These are phyloP conservation scores for Paecilomyces niveus DNA, from an alignment of 2,329 filamentous ascomycete genomes.

Conservation along the genomic window DNA sequence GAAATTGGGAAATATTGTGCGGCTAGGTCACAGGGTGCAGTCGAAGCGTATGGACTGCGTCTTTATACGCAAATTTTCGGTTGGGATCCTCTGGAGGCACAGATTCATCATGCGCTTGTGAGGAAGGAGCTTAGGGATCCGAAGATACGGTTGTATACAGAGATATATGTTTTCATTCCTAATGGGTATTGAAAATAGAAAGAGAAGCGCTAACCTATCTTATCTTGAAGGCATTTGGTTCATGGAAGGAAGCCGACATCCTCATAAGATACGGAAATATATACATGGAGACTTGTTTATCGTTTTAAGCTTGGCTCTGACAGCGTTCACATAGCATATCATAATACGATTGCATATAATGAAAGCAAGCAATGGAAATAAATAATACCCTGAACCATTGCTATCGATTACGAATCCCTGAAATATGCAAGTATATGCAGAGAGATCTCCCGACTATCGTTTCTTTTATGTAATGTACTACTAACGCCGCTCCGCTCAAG, in stretches of 20 bases:
- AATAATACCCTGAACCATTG: no score
- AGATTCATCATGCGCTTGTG: conserved; percentile 12
- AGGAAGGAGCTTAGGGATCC: conserved; percentile 12
- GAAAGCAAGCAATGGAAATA: no score
- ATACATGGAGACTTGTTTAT: neutral
- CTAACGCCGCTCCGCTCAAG: neutral
- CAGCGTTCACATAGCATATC: no score
- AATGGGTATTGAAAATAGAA: no score
- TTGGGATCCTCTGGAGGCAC: conserved; percentile 9
- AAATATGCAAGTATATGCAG: neutral
- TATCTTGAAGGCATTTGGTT: neutral
- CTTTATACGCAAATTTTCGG: conserved; percentile 13
- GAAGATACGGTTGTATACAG: conserved; percentile 11
- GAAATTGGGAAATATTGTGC: conserved; percentile 11
- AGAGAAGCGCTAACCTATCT: neutral
- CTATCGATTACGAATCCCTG: neutral
- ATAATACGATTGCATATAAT: no score
- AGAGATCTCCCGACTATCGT: neutral
- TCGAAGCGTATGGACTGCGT: conserved; percentile 13
- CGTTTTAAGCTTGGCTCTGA: neutral
- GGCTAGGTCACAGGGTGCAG: conserved; percentile 11
- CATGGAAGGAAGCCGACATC: neutral
- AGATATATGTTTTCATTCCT: conserved; percentile 6
- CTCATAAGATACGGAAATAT: neutral
- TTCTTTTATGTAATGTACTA: neutral